Evolutionary conservation across 805 yeast genomes (phyloP).

Genomic region (Starmerella apis): DNA sequence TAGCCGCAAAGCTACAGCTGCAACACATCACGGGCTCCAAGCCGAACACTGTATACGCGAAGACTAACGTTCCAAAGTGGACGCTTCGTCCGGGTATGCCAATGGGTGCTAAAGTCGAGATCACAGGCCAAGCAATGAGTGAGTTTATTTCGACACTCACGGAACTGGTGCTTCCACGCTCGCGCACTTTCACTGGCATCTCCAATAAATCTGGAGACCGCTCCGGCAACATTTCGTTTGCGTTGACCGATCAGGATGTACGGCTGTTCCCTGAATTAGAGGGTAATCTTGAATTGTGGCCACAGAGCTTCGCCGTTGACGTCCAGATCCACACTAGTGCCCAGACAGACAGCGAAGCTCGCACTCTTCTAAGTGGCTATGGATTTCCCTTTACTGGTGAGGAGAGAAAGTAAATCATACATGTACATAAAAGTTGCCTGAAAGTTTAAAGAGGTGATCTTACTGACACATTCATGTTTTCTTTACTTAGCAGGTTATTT

Average conservation of each 20-base stretch:
- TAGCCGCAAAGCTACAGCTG: constrained; percentile 65
- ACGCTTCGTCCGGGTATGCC: constrained; percentile 75
- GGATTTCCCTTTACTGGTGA: constrained; percentile 66
- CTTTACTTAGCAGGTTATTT: too few relatives aligned
- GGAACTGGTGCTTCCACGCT: constrained; percentile 86
- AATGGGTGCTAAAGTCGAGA: constrained; percentile 77
- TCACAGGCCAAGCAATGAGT: constrained; percentile 69
- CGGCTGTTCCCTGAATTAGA: constrained; percentile 89
- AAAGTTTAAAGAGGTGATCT: too few relatives aligned
- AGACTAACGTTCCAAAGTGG: constrained; percentile 75
- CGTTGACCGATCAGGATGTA: constrained; percentile 65
- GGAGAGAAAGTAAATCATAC: neutral
- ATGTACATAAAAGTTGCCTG: constrained; percentile 7
- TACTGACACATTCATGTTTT: too few relatives aligned
- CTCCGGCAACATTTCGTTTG: constrained; percentile 77
- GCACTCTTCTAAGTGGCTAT: constrained; percentile 66
- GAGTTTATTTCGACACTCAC: constrained; percentile 80
- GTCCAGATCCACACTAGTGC: constrained; percentile 79
- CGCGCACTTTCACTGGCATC: constrained; percentile 77
- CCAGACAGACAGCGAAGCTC: constrained; percentile 80
- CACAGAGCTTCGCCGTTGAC: constrained; percentile 75
- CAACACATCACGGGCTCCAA: constrained; percentile 92
- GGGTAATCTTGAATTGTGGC: constrained; percentile 80
- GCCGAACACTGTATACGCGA: constrained; percentile 62
- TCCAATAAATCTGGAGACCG: constrained; percentile 69